Percentiles rank a stretch among this genome's conserved stretches.
phyloP scores from a whole-genome alignment of 192 early-diverging fungal genomes.

The Allomyces arbusculus region DNA sequence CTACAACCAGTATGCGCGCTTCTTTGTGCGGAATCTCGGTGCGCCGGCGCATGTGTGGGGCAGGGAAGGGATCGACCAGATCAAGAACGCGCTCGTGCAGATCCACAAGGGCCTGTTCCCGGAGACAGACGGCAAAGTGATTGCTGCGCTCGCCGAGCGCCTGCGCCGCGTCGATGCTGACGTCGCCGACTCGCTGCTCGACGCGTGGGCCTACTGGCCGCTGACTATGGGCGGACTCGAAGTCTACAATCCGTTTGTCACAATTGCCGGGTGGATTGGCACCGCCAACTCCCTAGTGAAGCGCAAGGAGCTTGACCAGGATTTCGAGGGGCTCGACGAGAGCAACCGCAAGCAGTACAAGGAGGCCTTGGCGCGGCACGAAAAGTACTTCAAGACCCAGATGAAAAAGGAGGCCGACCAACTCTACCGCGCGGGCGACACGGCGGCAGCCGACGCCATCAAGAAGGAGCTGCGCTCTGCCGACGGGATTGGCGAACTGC shows the following conservation, averaged over 20 bases:
- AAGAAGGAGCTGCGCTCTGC: neutral
- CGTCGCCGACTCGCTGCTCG: neutral
- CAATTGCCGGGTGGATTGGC: neutral
- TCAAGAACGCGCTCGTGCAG: neutral
- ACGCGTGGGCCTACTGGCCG: conserved; percentile 7
- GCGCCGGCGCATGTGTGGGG: conserved; percentile 1
- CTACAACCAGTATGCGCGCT: conserved; percentile 4
- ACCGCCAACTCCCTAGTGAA: neutral
- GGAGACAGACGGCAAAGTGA: neutral
- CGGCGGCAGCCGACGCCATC: neutral
- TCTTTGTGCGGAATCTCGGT: conserved; percentile 4
- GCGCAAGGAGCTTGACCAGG: neutral
- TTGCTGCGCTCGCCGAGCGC: neutral
- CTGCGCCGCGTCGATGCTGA: neutral
- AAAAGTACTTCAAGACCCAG: neutral
- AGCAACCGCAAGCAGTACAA: no score
- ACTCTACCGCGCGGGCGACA: neutral
- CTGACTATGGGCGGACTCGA: conserved; percentile 4
- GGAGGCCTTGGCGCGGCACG: no score
- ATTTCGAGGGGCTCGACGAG: neutral
- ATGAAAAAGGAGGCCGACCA: no score
- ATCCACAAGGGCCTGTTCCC: conserved; percentile 4
- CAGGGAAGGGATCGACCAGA: neutral
- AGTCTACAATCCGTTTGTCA: conserved; percentile 3
- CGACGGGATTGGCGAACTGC: neutral